Base-by-base conservation (phyloP, 2,329 filamentous ascomycete species). In the Pseudogymnoascus destructans region DNA sequence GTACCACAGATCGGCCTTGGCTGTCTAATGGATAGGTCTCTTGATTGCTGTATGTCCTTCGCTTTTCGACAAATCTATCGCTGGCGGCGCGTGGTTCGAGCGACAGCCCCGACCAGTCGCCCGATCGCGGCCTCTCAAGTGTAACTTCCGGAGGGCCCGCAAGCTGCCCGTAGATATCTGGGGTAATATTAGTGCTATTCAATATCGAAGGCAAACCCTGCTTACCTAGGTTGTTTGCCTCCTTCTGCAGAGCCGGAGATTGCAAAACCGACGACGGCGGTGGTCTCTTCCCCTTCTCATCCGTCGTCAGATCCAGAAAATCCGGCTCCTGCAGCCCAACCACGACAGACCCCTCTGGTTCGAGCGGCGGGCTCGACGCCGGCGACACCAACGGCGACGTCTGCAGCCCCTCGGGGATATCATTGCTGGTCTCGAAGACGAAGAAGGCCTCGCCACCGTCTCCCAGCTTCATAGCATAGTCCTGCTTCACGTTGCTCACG, bases 391-490 rank as follows among this genome's bases (percentile, higher is more conserved):
- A 77, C 32, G 93, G 93, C 54, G 92, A 97, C 1, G 93, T 98
- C 73, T 97, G 93, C 68, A 97, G 75, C 59, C 87, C 89, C 70
- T 88, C 86, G n/a, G 93, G 93, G 60, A 98, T 93, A 66, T 83
- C 86, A 65, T 92, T 89, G 57, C 85, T 86, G 7, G 93, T 98
- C 74, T 97, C 90, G 68, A 98, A 97, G 63, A 98, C 90, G 72
- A 98, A 98, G 74, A 98, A 98, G 23, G 93, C 93, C 75, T 98
- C 93, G 63, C 93, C 93, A 57, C 89, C 93, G 70, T 98, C 93
- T 46, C 93, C 93, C 17, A 98, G 79, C 74, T 98, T 98, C 93
- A 98, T 98, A 52, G 93, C 84, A 75, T 95, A 96, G 64, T 93
- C 79, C 71, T 95, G 90, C 73, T 93, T 95, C 61, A 80, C 75